Evolutionary conservation across 1,139 yeast genomes (phyloP).

Genomic region (Debaryomycetaceae sp.): DNA sequence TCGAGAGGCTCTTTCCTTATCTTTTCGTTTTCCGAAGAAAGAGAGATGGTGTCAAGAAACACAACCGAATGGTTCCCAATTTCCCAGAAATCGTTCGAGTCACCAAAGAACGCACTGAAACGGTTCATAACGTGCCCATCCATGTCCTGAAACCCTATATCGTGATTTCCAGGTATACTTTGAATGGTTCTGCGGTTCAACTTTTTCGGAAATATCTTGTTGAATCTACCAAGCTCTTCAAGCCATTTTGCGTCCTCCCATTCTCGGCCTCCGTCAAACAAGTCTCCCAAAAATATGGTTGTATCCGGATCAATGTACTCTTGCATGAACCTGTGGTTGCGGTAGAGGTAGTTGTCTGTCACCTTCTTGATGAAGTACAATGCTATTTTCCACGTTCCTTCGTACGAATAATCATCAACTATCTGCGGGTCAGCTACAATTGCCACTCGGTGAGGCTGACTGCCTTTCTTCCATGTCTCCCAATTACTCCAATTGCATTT

Average conservation of each 20-base stretch:
- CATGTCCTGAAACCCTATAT: conserved; percentile 81
- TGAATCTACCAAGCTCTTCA: conserved; percentile 68
- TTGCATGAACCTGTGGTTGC: conserved; percentile 70
- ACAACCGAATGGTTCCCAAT: conserved; percentile 77
- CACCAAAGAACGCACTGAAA: conserved; percentile 73
- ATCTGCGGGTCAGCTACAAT: conserved; percentile 91
- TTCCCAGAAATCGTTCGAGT: conserved; percentile 50
- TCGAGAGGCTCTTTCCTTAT: conserved; percentile 21
- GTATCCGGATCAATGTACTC: conserved; percentile 66
- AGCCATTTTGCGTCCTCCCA: conserved; percentile 68
- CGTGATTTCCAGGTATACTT: conserved; percentile 91
- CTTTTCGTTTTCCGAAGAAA: conserved; percentile 44
- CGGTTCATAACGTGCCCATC: conserved; percentile 55
- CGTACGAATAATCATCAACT: conserved; percentile 75
- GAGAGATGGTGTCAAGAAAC: conserved; percentile 75
- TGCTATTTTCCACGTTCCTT: conserved; percentile 46
- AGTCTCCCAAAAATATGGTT: conserved; percentile 79
- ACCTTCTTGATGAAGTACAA: conserved; percentile 46
- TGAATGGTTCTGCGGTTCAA: conserved; percentile 47
- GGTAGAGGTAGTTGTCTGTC: conserved; percentile 73
- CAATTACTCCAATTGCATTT: conserved; percentile 63
- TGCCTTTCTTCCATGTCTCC: conserved; percentile 50
- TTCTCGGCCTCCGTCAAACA: conserved; percentile 93
- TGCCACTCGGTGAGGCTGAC: conserved; percentile 58
- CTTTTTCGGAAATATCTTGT: conserved; percentile 54